Evolutionary conservation across 768 basidiomycete genomes (phyloP).

Genomic region (Rhodocollybia butyracea): DNA sequence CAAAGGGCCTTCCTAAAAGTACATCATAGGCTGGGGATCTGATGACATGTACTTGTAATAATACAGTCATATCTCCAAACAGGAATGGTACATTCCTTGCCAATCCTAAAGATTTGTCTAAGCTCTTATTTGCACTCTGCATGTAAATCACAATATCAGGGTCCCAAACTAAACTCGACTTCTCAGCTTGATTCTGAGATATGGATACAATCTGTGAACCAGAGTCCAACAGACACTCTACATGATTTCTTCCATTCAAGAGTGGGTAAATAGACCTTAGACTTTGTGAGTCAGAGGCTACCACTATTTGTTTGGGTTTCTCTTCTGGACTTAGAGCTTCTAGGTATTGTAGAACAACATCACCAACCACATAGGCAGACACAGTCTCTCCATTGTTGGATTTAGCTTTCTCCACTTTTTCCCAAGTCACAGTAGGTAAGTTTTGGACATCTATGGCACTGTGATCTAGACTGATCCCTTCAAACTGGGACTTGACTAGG

Average conservation of each 20-base stretch:
- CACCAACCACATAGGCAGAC: background rate
- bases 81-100: conserved; percentile 21
- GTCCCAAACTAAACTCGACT: conserved; percentile 16
- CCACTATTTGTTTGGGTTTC: conserved; percentile 8
- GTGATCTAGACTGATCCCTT: background rate
- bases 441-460: background rate
- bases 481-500: background rate
- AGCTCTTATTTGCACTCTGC: conserved; percentile 20
- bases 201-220: conserved; percentile 25
- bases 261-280: conserved; percentile 16
- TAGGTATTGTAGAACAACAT: conserved; percentile 1
- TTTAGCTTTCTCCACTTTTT: background rate
- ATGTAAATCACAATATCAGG: conserved; percentile 17
- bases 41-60: conserved; percentile 25
- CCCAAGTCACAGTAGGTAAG: background rate
- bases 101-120: conserved; percentile 19
- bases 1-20: conserved; percentile 17
- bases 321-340: background rate
- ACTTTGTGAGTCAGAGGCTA: conserved; percentile 20
- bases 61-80: conserved; percentile 20
- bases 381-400: background rate
- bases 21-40: conserved; percentile 21
- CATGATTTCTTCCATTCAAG: conserved; percentile 15
- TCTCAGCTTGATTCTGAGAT: conserved; percentile 16
- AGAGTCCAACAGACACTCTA: conserved; percentile 21